phyloP scores from a whole-genome alignment of 176 grass and related monocot genomes.

The Juncus inflexus region DNA sequence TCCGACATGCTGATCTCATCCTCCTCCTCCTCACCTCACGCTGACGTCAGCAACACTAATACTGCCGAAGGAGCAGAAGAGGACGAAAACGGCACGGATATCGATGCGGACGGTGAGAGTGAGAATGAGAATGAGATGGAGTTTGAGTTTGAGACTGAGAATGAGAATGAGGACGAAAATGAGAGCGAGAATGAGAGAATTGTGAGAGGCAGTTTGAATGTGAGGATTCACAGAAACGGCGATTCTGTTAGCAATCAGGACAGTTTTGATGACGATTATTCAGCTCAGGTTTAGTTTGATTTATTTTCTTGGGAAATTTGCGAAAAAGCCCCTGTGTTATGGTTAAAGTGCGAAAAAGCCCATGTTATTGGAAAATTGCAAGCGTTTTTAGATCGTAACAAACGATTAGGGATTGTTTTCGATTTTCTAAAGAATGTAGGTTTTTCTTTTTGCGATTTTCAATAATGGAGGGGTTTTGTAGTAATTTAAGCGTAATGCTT shows the following conservation, averaged over 20 bases:
- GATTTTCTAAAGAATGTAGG: too few species aligned
- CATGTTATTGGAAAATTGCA: too few species aligned
- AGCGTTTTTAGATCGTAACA: too few species aligned
- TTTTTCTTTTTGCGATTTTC: too few species aligned
- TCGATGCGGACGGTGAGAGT: slow-evolving; percentile 12
- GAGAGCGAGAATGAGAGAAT: slow-evolving; percentile 49
- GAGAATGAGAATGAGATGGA: slow-evolving; percentile 91
- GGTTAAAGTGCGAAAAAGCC: too few species aligned
- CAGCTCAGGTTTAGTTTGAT: slow-evolving; percentile 43
- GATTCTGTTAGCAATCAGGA: slow-evolving; percentile 48
- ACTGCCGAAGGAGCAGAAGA: slow-evolving; percentile 54
- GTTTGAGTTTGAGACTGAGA: slow-evolving; percentile 65
- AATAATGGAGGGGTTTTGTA: too few species aligned
- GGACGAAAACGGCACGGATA: slow-evolving; percentile 15
- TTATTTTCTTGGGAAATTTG: too few species aligned
- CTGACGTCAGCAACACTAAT: slow-evolving; percentile 40
- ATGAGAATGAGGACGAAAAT: slow-evolving; percentile 39
- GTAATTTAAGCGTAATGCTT: too few species aligned
- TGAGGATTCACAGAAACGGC: slow-evolving; percentile 57
- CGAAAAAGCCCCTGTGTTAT: too few species aligned
- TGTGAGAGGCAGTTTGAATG: slow-evolving; percentile 55
- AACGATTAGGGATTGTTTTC: too few species aligned
- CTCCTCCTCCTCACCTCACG: slow-evolving; percentile 48
- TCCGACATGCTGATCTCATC: slow-evolving; percentile 76
- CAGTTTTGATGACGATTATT: slow-evolving; percentile 38